These are phyloP conservation scores for Phytopythium helicoides DNA, from an alignment of 352 stramenopile genomes.

Conservation along the genomic window DNA sequence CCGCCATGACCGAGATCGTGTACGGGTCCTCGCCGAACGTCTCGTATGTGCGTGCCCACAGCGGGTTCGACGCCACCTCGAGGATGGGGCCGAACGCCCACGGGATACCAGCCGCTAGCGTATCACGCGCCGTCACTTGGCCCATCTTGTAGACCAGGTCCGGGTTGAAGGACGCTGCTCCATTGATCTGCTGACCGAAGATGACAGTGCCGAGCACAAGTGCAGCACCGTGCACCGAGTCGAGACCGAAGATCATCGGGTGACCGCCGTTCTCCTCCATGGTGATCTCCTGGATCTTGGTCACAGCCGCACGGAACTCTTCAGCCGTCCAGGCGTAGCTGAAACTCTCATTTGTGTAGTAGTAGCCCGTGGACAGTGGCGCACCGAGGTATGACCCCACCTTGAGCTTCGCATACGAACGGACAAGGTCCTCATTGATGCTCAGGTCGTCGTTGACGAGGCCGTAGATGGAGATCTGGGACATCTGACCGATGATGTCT, in stretches of 20 bases:
- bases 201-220: too few relatives aligned
- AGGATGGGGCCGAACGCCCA: slow-evolving; percentile 89
- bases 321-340: slow-evolving; percentile 45
- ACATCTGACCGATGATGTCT: slow-evolving; percentile 18
- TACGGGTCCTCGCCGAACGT: slow-evolving; percentile 91
- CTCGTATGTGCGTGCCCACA: slow-evolving; percentile 89
- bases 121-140: slow-evolving; percentile 80
- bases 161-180: slow-evolving; percentile 84
- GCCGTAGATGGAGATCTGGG: slow-evolving; percentile 13
- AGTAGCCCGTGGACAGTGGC: slow-evolving; percentile 17
- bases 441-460: slow-evolving; percentile 16
- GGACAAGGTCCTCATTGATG: slow-evolving; percentile 54
- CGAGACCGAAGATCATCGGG: slow-evolving; percentile 17
- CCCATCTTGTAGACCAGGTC: slow-evolving; percentile 69
- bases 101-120: slow-evolving; percentile 75
- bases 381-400: slow-evolving; percentile 89
- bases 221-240: too few relatives aligned
- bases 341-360: slow-evolving; percentile 30
- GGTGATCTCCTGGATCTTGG: slow-evolving; percentile 73
- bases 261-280: slow-evolving; percentile 29
- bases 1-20: slow-evolving; percentile 64
- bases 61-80: slow-evolving; percentile 75
- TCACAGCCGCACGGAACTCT: slow-evolving; percentile 65
- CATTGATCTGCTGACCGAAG: slow-evolving; percentile 3
- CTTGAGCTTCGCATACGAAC: slow-evolving; percentile 55